phyloP scores from a whole-genome alignment of 305 asterid species.

The Fraxinus albicans region DNA sequence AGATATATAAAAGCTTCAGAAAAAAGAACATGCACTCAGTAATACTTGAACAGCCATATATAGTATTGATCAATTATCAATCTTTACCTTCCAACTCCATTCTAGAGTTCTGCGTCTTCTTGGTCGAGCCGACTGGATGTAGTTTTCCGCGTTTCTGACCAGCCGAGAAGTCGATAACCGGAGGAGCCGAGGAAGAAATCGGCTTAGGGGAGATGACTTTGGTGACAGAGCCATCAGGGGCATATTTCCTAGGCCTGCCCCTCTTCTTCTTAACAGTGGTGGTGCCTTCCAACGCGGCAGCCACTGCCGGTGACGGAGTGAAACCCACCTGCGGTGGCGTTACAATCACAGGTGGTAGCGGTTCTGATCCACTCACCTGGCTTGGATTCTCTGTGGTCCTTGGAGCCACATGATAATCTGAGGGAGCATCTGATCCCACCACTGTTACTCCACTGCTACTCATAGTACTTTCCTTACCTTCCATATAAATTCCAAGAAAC shows the following conservation, averaged over 20 bases:
- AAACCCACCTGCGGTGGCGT: slow-evolving; percentile 26
- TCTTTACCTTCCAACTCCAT: slow-evolving; percentile 56
- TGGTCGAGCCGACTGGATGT: slow-evolving; percentile 28
- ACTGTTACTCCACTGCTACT: slow-evolving; percentile 62
- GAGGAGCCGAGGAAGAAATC: slow-evolving; percentile 67
- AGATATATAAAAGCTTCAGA: neutral
- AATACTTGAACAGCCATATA: neutral
- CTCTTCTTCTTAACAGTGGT: slow-evolving; percentile 62
- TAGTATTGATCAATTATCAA: neutral
- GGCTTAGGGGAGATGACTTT: slow-evolving; percentile 64
- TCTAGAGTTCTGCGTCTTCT: slow-evolving; percentile 38
- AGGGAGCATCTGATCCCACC: slow-evolving; percentile 92
- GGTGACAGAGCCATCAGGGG: slow-evolving; percentile 61
- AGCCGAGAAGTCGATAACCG: slow-evolving; percentile 83
- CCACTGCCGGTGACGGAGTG: slow-evolving; percentile 33
- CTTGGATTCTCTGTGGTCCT: slow-evolving; percentile 48
- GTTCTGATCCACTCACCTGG: slow-evolving; percentile 47
- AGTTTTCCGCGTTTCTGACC: slow-evolving; percentile 62
- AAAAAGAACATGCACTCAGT: slow-evolving; percentile 28
- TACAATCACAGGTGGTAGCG: slow-evolving; percentile 17
- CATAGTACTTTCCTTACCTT: slow-evolving; percentile 37
- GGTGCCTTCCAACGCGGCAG: slow-evolving; percentile 25
- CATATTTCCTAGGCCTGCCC: slow-evolving; percentile 88
- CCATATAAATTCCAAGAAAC: slow-evolving; percentile 28
- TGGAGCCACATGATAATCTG: slow-evolving; percentile 71